Evolutionary conservation across 2,329 filamentous ascomycete genomes (phyloP).

Genomic region (Conoideocrella luteorostrata): DNA sequence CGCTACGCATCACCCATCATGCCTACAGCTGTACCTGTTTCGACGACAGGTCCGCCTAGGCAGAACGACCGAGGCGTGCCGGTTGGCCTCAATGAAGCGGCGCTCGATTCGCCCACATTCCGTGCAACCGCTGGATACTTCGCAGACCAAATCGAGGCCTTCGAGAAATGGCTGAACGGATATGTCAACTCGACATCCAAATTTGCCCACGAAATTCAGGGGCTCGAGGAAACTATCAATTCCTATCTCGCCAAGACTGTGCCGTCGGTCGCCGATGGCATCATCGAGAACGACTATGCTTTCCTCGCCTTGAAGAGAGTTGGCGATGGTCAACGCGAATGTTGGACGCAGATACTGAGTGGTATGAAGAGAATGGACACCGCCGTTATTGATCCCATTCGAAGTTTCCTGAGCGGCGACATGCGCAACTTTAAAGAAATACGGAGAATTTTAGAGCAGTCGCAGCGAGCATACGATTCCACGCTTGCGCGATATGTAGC

Average conservation of each 20-base stretch:
- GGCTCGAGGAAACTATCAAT: conserved; percentile 74
- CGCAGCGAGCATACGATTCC: conserved; percentile 79
- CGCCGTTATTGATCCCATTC: conserved; percentile 74
- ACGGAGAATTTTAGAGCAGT: conserved; percentile 65
- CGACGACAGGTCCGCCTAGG: conserved; percentile 8
- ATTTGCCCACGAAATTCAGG: conserved; percentile 56
- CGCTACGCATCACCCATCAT: conserved; percentile 11
- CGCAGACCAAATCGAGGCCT: conserved; percentile 79
- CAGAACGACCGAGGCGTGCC: conserved; percentile 46
- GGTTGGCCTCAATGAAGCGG: conserved; percentile 86
- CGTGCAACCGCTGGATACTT: conserved; percentile 83
- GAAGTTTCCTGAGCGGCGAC: conserved; percentile 70
- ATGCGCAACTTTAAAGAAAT: conserved; percentile 81
- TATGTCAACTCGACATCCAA: conserved; percentile 49
- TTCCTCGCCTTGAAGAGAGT: conserved; percentile 78
- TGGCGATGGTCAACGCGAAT: conserved; percentile 79
- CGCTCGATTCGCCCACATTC: conserved; percentile 93
- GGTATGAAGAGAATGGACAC: conserved; percentile 72
- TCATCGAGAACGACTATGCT: conserved; percentile 93
- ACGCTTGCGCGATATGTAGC: conserved; percentile 74
- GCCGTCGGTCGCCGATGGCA: conserved; percentile 73
- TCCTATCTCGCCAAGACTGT: conserved; percentile 68
- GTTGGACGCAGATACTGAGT: conserved; percentile 71
- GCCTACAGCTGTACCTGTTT: conserved; percentile 11
- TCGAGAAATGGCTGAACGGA: conserved; percentile 83